phyloP scores from a whole-genome alignment of 2,329 filamentous ascomycete species.

The Exophiala sp. region DNA sequence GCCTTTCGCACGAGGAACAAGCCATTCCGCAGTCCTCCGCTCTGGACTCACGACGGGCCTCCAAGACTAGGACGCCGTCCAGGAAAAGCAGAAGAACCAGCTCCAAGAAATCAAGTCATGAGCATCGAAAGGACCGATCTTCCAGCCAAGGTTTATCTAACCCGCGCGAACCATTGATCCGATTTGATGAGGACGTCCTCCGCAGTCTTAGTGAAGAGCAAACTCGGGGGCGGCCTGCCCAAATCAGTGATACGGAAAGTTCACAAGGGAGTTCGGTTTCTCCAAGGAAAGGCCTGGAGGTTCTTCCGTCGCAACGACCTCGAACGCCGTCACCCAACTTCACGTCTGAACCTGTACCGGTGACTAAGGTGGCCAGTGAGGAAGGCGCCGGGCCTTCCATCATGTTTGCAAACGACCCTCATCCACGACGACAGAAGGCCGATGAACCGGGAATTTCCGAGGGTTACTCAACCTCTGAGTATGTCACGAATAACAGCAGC shows the following conservation, averaged over 20 bases:
- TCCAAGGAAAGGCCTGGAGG: conserved; percentile 3
- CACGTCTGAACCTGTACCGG: conserved; percentile 65
- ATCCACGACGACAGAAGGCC: conserved; percentile 33
- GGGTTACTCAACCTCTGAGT: conserved; percentile 39
- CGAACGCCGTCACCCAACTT: conserved; percentile 56
- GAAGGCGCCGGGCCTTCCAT: conserved; percentile 64
- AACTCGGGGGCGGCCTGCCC: conserved; percentile 4
- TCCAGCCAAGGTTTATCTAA: conserved; percentile 1
- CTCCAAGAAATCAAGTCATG: conserved; percentile 19
- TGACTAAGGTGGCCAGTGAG: conserved; percentile 58
- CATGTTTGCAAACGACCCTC: conserved; percentile 59
- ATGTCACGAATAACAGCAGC: conserved; percentile 11
- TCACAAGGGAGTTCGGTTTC: not conserved
- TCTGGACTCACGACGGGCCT: conserved; percentile 1
- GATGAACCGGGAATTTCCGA: conserved; percentile 5
- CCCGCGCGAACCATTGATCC: conserved; percentile 5
- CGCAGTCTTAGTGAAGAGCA: not conserved
- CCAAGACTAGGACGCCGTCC: conserved; percentile 16
- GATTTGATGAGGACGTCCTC: conserved; percentile 13
- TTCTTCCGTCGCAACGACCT: conserved; percentile 5
- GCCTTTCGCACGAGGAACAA: conserved; percentile 34
- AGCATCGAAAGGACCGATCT: conserved; percentile 2
- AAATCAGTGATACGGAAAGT: not conserved
- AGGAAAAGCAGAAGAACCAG: conserved; percentile 27
- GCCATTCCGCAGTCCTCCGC: conserved; percentile 31